These are phyloP conservation scores for Seiridium cupressi DNA, from an alignment of 2,329 filamentous ascomycete genomes.

Conservation along the genomic window DNA sequence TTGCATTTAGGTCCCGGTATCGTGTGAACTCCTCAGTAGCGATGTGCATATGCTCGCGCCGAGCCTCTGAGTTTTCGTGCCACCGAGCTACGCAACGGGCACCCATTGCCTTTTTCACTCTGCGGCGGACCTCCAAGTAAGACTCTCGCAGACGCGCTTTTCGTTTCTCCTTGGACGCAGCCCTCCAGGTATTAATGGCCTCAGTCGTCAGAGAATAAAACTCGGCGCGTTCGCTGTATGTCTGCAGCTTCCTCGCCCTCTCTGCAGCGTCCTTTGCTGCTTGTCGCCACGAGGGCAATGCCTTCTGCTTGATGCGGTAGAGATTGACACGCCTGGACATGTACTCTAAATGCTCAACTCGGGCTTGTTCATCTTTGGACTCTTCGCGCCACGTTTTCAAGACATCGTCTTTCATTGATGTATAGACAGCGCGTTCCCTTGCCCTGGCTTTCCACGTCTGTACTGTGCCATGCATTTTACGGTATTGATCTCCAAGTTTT, in stretches of 20 bases:
- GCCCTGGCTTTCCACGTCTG: constrained; percentile 14
- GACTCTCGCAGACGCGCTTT: constrained; percentile 28
- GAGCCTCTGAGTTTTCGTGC: constrained; percentile 23
- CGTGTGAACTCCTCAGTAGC: constrained; percentile 19
- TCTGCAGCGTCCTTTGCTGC: constrained; percentile 16
- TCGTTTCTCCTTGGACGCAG: constrained; percentile 23
- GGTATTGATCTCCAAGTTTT: constrained; percentile 10
- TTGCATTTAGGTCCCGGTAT: constrained; percentile 20
- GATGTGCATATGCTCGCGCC: constrained; percentile 22
- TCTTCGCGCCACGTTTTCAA: constrained; percentile 8
- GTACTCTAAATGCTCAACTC: constrained; percentile 17
- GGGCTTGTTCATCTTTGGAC: constrained; percentile 14
- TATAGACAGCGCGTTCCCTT: constrained; percentile 5
- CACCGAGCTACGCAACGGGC: constrained; percentile 25
- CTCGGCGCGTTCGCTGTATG: constrained; percentile 24
- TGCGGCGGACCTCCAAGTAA: constrained; percentile 28
- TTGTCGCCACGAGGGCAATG: constrained; percentile 24
- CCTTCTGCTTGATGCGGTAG: constrained; percentile 21
- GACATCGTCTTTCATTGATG: constrained; percentile 10
- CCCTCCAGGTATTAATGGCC: constrained; percentile 21
- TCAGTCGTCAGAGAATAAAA: constrained; percentile 26
- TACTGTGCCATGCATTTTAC: constrained; percentile 8
- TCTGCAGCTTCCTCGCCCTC: constrained; percentile 18
- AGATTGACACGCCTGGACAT: constrained; percentile 27
- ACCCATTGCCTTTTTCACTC: constrained; percentile 31